Evolutionary conservation across 2,329 filamentous ascomycete genomes (phyloP).

Genomic region (Herpotrichia juniperi): DNA sequence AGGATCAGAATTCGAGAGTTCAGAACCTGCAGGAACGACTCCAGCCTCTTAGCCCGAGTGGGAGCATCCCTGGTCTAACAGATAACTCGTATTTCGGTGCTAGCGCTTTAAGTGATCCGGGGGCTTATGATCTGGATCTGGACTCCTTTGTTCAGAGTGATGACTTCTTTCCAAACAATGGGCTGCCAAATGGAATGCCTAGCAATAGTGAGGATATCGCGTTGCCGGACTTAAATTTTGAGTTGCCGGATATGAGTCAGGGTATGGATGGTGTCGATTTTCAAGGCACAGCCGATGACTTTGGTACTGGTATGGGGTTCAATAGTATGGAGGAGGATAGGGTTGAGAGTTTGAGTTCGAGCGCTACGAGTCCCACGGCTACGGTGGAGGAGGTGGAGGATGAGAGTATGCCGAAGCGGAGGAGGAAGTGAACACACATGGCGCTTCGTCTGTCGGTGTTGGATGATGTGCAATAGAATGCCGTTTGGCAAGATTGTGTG

Average conservation of each 20-base stretch:
- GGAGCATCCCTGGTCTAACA: slow-evolving; percentile 73
- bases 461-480: too few species aligned
- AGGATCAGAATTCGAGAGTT: slow-evolving; percentile 78
- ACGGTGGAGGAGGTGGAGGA: slow-evolving; percentile 46
- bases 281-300: slow-evolving; percentile 11
- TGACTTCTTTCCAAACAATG: slow-evolving; percentile 57
- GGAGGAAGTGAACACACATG: slow-evolving; percentile 25
- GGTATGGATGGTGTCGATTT: not conserved
- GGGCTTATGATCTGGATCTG: slow-evolving; percentile 57
- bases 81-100: slow-evolving; percentile 44
- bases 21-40: slow-evolving; percentile 76
- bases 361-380: slow-evolving; percentile 44
- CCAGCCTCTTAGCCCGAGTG: slow-evolving; percentile 79
- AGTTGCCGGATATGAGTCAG: slow-evolving; percentile 17
- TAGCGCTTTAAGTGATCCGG: slow-evolving; percentile 42
- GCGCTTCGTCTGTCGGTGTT: not conserved
- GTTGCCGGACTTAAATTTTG: slow-evolving; percentile 36
- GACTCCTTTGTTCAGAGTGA: slow-evolving; percentile 63
- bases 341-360: slow-evolving; percentile 51
- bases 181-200: not conserved
- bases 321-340: slow-evolving; percentile 18
- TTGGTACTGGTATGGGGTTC: not conserved
- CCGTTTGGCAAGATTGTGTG: not conserved
- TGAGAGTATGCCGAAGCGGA: slow-evolving; percentile 37
- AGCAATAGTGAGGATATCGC: slow-evolving; percentile 9